Conservation (phyloP, 2,329 filamentous ascomycete genomes). For the Zymoseptoria tritici region DNA sequence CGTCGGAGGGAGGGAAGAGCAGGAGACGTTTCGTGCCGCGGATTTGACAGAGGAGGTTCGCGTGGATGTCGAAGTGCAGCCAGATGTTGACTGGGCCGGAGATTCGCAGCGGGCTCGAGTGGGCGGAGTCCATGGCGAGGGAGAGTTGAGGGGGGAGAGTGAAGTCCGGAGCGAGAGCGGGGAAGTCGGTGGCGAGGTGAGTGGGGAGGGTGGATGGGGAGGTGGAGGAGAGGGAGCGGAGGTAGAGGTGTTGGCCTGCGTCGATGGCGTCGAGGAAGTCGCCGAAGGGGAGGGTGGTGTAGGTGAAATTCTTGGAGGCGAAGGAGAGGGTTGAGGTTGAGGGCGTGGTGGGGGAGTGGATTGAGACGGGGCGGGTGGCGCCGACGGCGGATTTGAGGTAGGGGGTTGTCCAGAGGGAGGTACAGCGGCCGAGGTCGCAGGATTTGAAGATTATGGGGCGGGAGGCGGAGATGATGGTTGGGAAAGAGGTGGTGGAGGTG, state of each 20-base stretch:
- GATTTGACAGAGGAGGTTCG: conserved; percentile 78
- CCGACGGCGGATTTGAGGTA: conserved; percentile 61
- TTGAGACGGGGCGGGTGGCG: conserved; percentile 56
- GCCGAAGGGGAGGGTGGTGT: conserved; percentile 60
- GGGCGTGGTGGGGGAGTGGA: conserved; percentile 56
- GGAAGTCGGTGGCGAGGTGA: conserved; percentile 64
- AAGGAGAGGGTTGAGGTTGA: conserved; percentile 64
- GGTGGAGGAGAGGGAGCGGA: conserved; percentile 66
- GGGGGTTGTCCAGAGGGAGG: conserved; percentile 57
- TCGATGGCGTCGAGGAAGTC: conserved; percentile 57
- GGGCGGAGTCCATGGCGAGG: conserved; percentile 53
- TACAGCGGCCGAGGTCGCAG: conserved; percentile 61
- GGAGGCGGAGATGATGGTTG: conserved; percentile 48
- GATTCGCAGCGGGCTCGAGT: conserved; percentile 73
- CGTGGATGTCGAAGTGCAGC: conserved; percentile 88
- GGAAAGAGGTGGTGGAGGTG: conserved; percentile 50
- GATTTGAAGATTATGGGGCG: conserved; percentile 60
- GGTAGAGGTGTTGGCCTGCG: conserved; percentile 58
- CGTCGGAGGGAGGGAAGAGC: conserved; percentile 71
- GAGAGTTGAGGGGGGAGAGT: conserved; percentile 54
- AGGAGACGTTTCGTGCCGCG: conserved; percentile 64
- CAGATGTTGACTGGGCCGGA: conserved; percentile 79
- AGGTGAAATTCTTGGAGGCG: conserved; percentile 72
- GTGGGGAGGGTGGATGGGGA: conserved; percentile 63
- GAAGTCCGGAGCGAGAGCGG: conserved; percentile 62